These are phyloP conservation scores for Kalanchoe fedtschenkoi DNA, from an alignment of 164 flowering plant genomes.

Conservation along the genomic window DNA sequence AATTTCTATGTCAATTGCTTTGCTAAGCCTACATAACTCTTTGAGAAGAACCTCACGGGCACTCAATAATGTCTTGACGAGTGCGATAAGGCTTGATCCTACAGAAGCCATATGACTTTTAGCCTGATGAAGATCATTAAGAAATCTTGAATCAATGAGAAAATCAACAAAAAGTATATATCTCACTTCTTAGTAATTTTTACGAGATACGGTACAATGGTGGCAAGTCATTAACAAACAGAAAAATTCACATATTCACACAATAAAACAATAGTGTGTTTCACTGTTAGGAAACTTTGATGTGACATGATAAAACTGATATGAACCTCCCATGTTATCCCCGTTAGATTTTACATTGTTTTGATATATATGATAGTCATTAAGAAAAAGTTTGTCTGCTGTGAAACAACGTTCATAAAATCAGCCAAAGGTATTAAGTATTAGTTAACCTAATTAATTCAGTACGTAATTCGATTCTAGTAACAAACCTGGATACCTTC, in stretches of 20 bases:
- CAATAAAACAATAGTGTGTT: background rate
- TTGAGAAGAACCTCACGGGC: conserved; percentile 58
- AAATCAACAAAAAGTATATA: background rate
- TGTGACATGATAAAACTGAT: conserved; percentile 38
- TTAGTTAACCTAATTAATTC: background rate
- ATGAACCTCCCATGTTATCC: conserved; percentile 21
- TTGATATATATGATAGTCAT: conserved; percentile 31
- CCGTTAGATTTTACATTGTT: conserved; percentile 14
- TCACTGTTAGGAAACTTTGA: background rate
- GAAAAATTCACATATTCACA: background rate
- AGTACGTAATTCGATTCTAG: background rate
- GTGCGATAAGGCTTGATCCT: conserved; percentile 27
- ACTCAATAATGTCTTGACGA: conserved; percentile 47
- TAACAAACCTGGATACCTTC: conserved; percentile 77
- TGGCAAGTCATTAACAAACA: background rate
- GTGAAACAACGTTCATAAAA: background rate
- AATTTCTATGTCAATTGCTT: conserved; percentile 45
- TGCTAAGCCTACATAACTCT: conserved; percentile 60
- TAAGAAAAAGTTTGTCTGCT: background rate
- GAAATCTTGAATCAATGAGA: background rate
- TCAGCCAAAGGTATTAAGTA: background rate
- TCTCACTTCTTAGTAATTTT: background rate
- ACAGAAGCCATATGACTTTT: conserved; percentile 18
- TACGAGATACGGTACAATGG: background rate
- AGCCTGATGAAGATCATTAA: conserved; percentile 21